These are phyloP conservation scores for Tubosaeta brunneosetosa DNA, from an alignment of 768 basidiomycete genomes.

Conservation along the genomic window DNA sequence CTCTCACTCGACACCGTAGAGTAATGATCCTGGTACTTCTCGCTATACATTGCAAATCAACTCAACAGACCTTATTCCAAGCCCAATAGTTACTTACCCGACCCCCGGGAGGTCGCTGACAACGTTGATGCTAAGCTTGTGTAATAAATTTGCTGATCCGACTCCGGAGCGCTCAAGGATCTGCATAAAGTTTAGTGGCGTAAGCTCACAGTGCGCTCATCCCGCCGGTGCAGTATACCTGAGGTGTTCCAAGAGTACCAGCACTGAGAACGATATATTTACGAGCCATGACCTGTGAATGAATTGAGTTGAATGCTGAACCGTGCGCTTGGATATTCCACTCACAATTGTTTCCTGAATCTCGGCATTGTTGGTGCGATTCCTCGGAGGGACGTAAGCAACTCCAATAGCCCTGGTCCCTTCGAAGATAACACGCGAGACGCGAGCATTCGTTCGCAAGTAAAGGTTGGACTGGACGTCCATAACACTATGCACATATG, in stretches of 20 bases:
- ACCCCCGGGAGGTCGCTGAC: neutral
- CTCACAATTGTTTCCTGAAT: neutral
- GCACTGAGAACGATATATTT: neutral
- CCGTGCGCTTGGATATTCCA: neutral
- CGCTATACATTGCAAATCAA: neutral
- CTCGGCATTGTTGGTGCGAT: neutral
- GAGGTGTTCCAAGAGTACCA: neutral
- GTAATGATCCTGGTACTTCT: neutral
- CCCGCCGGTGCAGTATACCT: neutral
- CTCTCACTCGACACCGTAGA: neutral
- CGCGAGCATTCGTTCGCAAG: neutral
- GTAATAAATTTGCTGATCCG: neutral
- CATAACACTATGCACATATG: neutral
- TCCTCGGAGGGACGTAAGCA: neutral
- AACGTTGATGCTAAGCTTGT: neutral
- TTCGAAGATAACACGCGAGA: neutral
- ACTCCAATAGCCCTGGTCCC: neutral
- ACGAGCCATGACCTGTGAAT: neutral
- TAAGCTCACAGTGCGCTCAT: neutral
- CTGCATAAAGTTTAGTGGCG: neutral
- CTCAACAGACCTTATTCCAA: neutral
- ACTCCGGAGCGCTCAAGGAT: neutral
- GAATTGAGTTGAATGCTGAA: neutral
- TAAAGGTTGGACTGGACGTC: neutral
- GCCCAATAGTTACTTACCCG: neutral